Percentiles rank a stretch among this genome's conserved stretches.
phyloP scores from a whole-genome alignment of 495 filamentous ascomycete species.

The Hypoxylon trugodes region DNA sequence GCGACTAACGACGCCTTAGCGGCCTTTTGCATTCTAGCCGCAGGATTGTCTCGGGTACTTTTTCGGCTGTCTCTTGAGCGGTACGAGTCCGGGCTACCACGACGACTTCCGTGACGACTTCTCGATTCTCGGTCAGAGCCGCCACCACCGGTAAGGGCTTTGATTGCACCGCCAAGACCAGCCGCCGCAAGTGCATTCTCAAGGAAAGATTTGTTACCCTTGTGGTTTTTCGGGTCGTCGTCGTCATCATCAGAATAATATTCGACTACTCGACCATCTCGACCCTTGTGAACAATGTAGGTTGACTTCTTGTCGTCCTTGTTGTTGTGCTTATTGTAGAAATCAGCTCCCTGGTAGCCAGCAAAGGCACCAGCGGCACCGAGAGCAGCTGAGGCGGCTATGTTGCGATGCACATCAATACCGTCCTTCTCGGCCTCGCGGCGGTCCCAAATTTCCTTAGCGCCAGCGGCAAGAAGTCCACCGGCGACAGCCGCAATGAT shows the following conservation, averaged over 20 bases:
- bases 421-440: slow-evolving; percentile 58
- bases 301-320: slow-evolving; percentile 59
- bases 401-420: slow-evolving; percentile 57
- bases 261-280: slow-evolving; percentile 54
- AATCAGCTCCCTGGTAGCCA: slow-evolving; percentile 62
- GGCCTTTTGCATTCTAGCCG: slow-evolving; percentile 76
- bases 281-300: slow-evolving; percentile 50
- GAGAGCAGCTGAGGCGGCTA: slow-evolving; percentile 59
- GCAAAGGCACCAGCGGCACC: slow-evolving; percentile 64
- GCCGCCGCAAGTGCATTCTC: slow-evolving; percentile 73
- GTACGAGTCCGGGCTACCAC: slow-evolving; percentile 53
- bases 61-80: slow-evolving; percentile 59
- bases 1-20: slow-evolving; percentile 86
- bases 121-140: slow-evolving; percentile 61
- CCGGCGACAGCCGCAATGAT: slow-evolving; percentile 64
- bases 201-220: slow-evolving; percentile 73
- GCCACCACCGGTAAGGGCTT: slow-evolving; percentile 58
- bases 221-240: slow-evolving; percentile 56
- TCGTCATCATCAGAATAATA: slow-evolving; percentile 65
- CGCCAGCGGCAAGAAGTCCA: slow-evolving; percentile 61
- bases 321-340: slow-evolving; percentile 60
- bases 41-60: slow-evolving; percentile 38
- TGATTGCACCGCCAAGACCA: slow-evolving; percentile 71
- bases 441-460: slow-evolving; percentile 65
- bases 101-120: slow-evolving; percentile 61